Percentiles rank a stretch among this genome's conserved stretches.
phyloP scores from a whole-genome alignment of 495 filamentous ascomycete species.

The Geopyxis carbonaria region DNA sequence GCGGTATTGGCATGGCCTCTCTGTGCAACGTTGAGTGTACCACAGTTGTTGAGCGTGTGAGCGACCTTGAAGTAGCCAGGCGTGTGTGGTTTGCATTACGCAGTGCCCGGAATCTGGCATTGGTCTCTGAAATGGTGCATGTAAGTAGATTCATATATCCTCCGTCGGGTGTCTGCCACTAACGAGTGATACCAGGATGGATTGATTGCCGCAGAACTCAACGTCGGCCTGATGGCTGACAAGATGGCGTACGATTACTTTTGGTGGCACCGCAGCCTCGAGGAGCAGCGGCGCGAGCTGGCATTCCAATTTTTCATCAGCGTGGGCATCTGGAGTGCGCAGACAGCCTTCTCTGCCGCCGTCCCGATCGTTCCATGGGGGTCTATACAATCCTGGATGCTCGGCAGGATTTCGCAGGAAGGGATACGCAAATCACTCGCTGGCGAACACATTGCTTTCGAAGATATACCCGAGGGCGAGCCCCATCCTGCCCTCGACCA shows the following conservation, averaged over 20 bases:
- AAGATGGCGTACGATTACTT: conserved; percentile 17
- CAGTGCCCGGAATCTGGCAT: conserved; percentile 12
- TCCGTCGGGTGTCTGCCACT: too few species aligned
- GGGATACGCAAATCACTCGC: too few species aligned
- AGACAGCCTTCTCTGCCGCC: conserved; percentile 10
- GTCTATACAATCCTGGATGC: background rate
- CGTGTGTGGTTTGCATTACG: conserved; percentile 16
- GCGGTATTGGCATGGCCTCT: conserved; percentile 13
- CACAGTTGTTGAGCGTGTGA: conserved; percentile 14
- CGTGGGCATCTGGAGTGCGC: conserved; percentile 13
- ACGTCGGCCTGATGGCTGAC: conserved; percentile 11
- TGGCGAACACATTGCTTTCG: too few species aligned
- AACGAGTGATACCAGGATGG: conserved; percentile 5
- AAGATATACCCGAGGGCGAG: too few species aligned
- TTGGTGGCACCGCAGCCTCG: conserved; percentile 8
- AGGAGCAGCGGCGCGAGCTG: conserved; percentile 7
- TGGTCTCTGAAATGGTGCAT: conserved; percentile 14
- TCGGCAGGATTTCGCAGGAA: too few species aligned
- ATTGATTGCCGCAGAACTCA: conserved; percentile 12
- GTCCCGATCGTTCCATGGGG: conserved; percentile 18
- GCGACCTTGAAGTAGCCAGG: conserved; percentile 14
- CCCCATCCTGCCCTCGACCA: too few species aligned
- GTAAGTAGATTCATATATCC: conserved; percentile 7
- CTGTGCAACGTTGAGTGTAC: conserved; percentile 15
- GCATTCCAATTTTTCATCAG: conserved; percentile 12